Percentiles rank a stretch among this genome's conserved stretches.
Evolutionary conservation across 176 grass and related monocot species (phyloP).

Genomic region (Triticum turgidum): DNA sequence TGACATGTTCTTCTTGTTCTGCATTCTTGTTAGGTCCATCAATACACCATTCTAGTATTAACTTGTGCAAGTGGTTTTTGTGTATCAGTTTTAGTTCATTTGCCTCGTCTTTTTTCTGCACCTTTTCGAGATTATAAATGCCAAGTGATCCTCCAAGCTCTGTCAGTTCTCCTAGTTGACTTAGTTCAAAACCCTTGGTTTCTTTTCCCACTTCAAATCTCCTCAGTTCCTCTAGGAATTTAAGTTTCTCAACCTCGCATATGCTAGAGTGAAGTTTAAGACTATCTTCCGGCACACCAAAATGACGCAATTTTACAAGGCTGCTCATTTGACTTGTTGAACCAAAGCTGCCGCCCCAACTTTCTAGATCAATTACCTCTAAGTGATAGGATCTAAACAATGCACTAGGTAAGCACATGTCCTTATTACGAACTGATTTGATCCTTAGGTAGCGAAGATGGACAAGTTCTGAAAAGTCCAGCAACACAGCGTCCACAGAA

Average conservation of each 20-base stretch:
- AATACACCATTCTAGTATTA: neutral
- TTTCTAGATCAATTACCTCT: neutral
- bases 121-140: slow-evolving; percentile 20
- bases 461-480: neutral
- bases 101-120: neutral
- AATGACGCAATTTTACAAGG: neutral
- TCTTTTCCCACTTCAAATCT: neutral
- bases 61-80: neutral
- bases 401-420: neutral
- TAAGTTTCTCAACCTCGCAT: neutral
- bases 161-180: neutral
- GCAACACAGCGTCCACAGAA: neutral
- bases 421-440: neutral
- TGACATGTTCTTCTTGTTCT: neutral
- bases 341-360: neutral
- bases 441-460: slow-evolving; percentile 29
- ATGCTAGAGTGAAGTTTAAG: neutral
- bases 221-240: neutral
- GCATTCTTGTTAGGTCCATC: fast-evolving
- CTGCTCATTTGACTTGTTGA: neutral
- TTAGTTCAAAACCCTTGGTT: neutral
- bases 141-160: neutral
- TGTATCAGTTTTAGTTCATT: neutral
- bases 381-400: neutral
- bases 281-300: fast-evolving